A percentile compares a stretch with the other conserved stretches of the same genome.
These are phyloP conservation scores for Polytolypa hystricis DNA, from an alignment of 2,329 filamentous ascomycete genomes.

Conservation along the genomic window DNA sequence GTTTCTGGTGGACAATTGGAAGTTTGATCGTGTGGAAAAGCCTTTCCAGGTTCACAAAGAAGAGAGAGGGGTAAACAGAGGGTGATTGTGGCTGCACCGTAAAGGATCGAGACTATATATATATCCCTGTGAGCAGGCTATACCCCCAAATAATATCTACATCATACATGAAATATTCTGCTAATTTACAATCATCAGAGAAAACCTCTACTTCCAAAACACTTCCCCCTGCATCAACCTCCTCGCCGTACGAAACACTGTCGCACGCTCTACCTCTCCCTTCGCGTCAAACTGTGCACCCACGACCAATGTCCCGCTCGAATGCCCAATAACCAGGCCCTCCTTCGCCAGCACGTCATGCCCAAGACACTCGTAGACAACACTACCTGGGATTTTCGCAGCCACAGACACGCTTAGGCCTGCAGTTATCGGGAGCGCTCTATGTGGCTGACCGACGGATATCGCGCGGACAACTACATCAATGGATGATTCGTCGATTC, in stretches of 20 bases:
- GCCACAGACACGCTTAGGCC: slow-evolving; percentile 42
- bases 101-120: no score
- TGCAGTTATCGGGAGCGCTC: slow-evolving; percentile 46
- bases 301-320: slow-evolving; percentile 37
- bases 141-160: no score
- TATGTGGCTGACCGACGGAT: slow-evolving; percentile 47
- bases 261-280: slow-evolving; percentile 28
- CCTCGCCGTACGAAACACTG: slow-evolving; percentile 39
- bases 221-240: slow-evolving; percentile 38
- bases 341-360: slow-evolving; percentile 19
- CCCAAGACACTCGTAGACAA: slow-evolving; percentile 23
- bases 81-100: no score
- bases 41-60: no score
- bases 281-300: slow-evolving; percentile 28
- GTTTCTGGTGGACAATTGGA: no score
- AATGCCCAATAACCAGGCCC: slow-evolving; percentile 35
- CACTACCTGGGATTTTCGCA: slow-evolving; percentile 34
- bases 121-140: no score
- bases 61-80: no score
- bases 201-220: slow-evolving; percentile 23
- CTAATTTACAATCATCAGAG: no score
- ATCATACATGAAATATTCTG: no score
- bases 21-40: no score
- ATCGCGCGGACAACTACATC: slow-evolving; percentile 40
- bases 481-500: slow-evolving; percentile 17